Base-by-base conservation (phyloP, 2,329 filamentous ascomycete genomes). In the Cordyceps farinosa region DNA sequence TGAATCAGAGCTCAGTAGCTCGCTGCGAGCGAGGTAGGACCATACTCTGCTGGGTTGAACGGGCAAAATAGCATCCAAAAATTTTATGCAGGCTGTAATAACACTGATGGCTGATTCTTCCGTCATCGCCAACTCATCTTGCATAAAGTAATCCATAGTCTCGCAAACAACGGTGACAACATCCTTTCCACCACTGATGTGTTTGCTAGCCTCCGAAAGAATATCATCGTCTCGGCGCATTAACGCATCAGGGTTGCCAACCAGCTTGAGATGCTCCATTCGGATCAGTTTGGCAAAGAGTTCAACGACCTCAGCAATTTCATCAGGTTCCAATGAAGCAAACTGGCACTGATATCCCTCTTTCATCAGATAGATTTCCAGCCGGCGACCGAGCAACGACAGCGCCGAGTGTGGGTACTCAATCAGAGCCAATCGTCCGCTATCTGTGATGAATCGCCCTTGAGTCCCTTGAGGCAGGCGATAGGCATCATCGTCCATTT, bases 1-100 rank as follows among this genome's bases (percentile, higher is more conserved):
- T 10, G 90, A 88, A 67, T 92, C 88, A 6, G 87, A 85, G 68
- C 90, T 90, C 52, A 99, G 81, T 22, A 99, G 79, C 66, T 88
- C 87, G 73, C 91, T 96, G 63, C 91, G 87, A 3, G 89, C 87
- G 69, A 99, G 83, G 73, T 94, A 91, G 3, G 94, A 92, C 93
- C 95, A 98, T 6, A 97, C 87, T 65, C 93, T 84, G 63, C 90
- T 90, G 0, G 95, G 94, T 58, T 89, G 86, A n/a, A 84, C 90
- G 69, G 83, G 81, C 32, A 95, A 76, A 22, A 96, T 78, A 3
- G 89, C 86, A 68, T 90, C 84, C 44, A 96, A 79, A 70, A 98
- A 97, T 60, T 92, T 88, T 29, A 93, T 77, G 72, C 92, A 96
- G 30, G 90, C 86, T 11, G 80, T 79, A 62, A 88, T 74, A 54